phyloP scores from a whole-genome alignment of 140 eudicot species.

The Senecio squalidus region DNA sequence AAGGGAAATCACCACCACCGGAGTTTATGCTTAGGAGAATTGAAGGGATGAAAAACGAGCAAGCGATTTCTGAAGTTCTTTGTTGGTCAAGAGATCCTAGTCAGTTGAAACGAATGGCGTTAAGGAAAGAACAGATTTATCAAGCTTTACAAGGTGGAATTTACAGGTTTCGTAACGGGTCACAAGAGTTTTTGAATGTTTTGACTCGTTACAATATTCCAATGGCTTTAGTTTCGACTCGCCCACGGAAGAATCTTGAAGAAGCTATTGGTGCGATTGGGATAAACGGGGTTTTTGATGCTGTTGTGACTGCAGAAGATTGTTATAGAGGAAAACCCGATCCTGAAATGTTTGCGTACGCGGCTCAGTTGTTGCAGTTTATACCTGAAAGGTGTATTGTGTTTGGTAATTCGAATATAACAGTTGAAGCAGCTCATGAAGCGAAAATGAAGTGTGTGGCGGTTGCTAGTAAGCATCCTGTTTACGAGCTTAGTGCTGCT shows the following conservation, averaged over 20 bases:
- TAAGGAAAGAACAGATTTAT: slow-evolving; percentile 74
- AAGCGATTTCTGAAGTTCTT: slow-evolving; percentile 86
- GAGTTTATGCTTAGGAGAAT: slow-evolving; percentile 56
- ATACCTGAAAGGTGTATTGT: slow-evolving; percentile 93
- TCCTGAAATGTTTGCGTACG: slow-evolving; percentile 90
- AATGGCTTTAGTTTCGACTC: slow-evolving; percentile 89
- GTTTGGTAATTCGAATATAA: slow-evolving; percentile 85
- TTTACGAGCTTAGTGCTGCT: slow-evolving; percentile 92
- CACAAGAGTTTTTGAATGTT: slow-evolving; percentile 60
- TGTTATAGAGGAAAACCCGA: slow-evolving; percentile 95
- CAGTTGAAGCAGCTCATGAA: slow-evolving; percentile 92
- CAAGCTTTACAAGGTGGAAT: slow-evolving; percentile 69
- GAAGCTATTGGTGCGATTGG: slow-evolving; percentile 64
- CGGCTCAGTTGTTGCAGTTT: slow-evolving; percentile 66
- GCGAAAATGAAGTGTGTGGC: slow-evolving; percentile 97
- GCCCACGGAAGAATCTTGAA: slow-evolving; percentile 66
- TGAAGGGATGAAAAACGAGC: slow-evolving; percentile 96
- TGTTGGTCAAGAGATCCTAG: slow-evolving; percentile 93
- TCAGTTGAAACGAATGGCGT: slow-evolving; percentile 57
- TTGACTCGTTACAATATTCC: slow-evolving; percentile 74
- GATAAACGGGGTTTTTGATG: slow-evolving; percentile 64
- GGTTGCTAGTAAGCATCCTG: slow-evolving; percentile 94
- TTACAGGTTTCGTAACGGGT: slow-evolving; percentile 68
- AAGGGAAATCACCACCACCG: slow-evolving; percentile 75
- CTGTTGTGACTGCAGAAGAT: slow-evolving; percentile 83